Evolutionary conservation across 805 yeast species (phyloP).

Genomic region (Kodamaea jinghongensis): DNA sequence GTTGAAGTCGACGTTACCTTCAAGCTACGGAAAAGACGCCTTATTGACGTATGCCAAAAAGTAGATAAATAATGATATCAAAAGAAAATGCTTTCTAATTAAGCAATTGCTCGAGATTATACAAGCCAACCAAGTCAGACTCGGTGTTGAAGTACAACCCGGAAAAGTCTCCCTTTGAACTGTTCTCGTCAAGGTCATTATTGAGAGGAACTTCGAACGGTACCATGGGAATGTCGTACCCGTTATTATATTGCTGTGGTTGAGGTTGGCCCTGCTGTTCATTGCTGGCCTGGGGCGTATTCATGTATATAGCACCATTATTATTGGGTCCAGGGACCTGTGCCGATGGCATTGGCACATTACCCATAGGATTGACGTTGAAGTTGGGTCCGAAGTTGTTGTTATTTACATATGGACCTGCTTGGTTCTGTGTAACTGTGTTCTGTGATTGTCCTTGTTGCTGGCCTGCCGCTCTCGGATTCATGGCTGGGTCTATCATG

Average conservation of each 20-base stretch:
- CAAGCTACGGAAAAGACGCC: conserved; percentile 20
- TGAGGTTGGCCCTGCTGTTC: not conserved
- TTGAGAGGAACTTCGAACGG: not conserved
- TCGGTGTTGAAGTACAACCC: conserved; percentile 4
- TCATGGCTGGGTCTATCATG: conserved; percentile 2
- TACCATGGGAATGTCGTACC: not conserved
- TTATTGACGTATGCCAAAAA: conserved; percentile 36
- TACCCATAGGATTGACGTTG: too few relatives aligned
- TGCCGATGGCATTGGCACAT: not conserved
- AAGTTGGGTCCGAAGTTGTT: too few relatives aligned
- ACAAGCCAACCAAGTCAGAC: conserved; percentile 8
- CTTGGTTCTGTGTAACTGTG: too few relatives aligned
- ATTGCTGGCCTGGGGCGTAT: not conserved
- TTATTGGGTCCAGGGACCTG: too few relatives aligned
- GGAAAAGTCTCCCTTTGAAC: not conserved
- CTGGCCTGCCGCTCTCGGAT: not conserved
- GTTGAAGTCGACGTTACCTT: not conserved
- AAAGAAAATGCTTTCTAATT: conserved; percentile 1
- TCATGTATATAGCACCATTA: too few relatives aligned
- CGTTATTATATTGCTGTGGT: not conserved
- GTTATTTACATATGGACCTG: too few relatives aligned
- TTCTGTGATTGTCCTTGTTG: not conserved
- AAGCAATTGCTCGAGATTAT: conserved; percentile 10
- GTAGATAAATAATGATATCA: conserved; percentile 10
- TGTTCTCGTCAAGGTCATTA: not conserved